A percentile compares a stretch with the other conserved stretches of the same genome.
Conservation (phyloP, 139 green algal species). For the Chlamydomonas sp. region DNA sequence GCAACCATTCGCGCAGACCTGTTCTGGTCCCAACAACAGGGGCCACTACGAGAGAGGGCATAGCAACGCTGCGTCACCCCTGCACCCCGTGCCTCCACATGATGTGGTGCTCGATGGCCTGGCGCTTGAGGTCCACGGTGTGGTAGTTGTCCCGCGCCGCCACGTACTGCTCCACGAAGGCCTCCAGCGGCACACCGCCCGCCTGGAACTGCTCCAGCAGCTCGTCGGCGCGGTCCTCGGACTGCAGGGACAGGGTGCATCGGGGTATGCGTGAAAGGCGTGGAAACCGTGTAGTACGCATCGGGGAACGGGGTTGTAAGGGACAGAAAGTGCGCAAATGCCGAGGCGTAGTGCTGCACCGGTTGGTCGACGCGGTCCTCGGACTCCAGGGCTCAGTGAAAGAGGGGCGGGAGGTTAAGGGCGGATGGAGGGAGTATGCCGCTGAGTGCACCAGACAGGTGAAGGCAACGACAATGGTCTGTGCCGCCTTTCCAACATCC, state of each 20-base stretch:
- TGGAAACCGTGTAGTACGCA: background rate
- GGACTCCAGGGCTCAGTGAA: background rate
- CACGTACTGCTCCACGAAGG: constrained; percentile 68
- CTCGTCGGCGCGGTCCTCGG: constrained; percentile 47
- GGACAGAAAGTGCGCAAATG: background rate
- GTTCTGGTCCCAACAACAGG: background rate
- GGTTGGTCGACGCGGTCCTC: background rate
- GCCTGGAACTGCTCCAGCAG: constrained; percentile 47
- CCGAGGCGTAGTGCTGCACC: background rate
- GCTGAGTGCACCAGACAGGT: background rate
- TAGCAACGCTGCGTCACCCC: background rate
- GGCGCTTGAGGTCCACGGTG: constrained; percentile 66
- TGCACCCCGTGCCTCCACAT: background rate
- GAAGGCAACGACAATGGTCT: background rate
- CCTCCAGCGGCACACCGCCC: constrained; percentile 50
- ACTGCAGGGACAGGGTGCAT: background rate
- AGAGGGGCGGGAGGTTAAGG: background rate
- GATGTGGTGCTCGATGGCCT: constrained; percentile 60
- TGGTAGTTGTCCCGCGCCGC: constrained; percentile 58
- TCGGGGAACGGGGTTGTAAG: background rate
- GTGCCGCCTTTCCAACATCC: background rate
- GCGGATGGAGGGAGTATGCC: background rate
- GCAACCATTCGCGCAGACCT: background rate
- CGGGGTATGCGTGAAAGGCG: background rate
- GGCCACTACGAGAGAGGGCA: background rate